These are phyloP conservation scores for Lophiostoma macrostomum DNA, from an alignment of 495 filamentous ascomycete genomes.

Conservation along the genomic window DNA sequence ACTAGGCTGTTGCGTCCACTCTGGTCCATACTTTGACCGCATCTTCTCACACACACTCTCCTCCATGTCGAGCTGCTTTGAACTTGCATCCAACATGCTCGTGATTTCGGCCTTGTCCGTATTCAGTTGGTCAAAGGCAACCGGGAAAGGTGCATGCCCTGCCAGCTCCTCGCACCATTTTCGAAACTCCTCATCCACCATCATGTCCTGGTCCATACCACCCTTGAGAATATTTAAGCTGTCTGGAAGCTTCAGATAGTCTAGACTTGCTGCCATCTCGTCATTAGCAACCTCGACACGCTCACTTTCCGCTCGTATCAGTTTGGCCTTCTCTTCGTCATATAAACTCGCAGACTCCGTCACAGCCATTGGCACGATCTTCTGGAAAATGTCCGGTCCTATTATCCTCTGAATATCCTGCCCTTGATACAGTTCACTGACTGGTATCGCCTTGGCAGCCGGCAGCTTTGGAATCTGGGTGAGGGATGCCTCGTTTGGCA, in stretches of 20 bases:
- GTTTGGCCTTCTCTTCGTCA: constrained; percentile 96
- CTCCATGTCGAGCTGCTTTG: constrained; percentile 88
- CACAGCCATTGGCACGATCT: constrained; percentile 92
- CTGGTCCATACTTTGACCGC: constrained; percentile 91
- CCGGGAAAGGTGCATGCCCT: constrained; percentile 70
- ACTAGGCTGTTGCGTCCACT: constrained; percentile 97
- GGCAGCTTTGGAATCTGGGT: constrained; percentile 83
- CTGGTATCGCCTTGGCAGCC: constrained; percentile 96
- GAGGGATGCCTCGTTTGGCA: constrained; percentile 79
- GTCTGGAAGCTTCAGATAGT: constrained; percentile 86
- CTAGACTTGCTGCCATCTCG: constrained; percentile 92
- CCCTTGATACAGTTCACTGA: constrained; percentile 92
- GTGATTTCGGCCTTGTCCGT: constrained; percentile 72
- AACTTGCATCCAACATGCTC: constrained; percentile 68
- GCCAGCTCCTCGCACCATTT: constrained; percentile 91
- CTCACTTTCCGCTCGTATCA: constrained; percentile 90
- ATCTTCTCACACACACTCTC: constrained; percentile 99
- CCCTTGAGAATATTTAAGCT: constrained; percentile 90
- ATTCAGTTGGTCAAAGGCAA: constrained; percentile 73
- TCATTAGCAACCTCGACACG: constrained; percentile 85
- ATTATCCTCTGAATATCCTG: constrained; percentile 97
- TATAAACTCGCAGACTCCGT: constrained; percentile 96
- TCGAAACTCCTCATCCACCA: constrained; percentile 81
- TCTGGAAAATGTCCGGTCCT: constrained; percentile 93
- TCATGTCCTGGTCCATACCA: constrained; percentile 84